phyloP scores from a whole-genome alignment of 192 early-diverging fungal genomes.

The Linnemannia hyalina region DNA sequence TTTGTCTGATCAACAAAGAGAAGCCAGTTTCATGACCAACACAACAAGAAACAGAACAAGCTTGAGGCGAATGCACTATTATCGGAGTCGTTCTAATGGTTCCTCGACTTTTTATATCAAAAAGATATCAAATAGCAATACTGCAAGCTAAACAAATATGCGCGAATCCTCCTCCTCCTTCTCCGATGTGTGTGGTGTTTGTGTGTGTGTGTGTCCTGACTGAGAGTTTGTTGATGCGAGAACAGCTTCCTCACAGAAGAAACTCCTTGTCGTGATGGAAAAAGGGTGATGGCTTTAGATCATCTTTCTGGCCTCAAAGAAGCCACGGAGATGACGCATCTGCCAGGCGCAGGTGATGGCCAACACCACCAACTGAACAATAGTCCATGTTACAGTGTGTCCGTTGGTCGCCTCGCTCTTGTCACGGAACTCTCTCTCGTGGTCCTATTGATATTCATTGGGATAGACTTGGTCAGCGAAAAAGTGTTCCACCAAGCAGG shows the following conservation, averaged over 20 bases:
- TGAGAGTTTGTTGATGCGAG: neutral
- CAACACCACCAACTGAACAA: slow-evolving; percentile 87
- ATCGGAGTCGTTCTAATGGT: neutral
- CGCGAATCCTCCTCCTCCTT: neutral
- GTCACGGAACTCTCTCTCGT: slow-evolving; percentile 92
- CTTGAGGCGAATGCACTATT: neutral
- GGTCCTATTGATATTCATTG: slow-evolving; percentile 66
- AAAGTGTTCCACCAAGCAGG: neutral
- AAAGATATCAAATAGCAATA: slow-evolving; percentile 5
- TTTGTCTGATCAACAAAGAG: neutral
- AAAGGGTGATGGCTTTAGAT: slow-evolving; percentile 61
- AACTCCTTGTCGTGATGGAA: neutral
- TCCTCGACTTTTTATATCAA: neutral
- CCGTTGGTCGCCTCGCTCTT: slow-evolving; percentile 87
- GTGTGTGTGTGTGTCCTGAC: neutral
- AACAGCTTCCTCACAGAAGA: neutral
- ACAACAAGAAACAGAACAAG: neutral
- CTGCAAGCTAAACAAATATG: neutral
- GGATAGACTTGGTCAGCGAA: neutral
- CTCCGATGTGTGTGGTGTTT: neutral
- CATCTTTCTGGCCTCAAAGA: slow-evolving; percentile 94
- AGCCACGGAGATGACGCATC: slow-evolving; percentile 86
- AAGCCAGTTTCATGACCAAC: neutral
- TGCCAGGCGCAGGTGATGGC: slow-evolving; percentile 88
- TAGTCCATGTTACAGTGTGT: slow-evolving; percentile 88